Evolutionary conservation across 139 green algal species (phyloP).

Genomic region (Mesotaenium endlicherianum): DNA sequence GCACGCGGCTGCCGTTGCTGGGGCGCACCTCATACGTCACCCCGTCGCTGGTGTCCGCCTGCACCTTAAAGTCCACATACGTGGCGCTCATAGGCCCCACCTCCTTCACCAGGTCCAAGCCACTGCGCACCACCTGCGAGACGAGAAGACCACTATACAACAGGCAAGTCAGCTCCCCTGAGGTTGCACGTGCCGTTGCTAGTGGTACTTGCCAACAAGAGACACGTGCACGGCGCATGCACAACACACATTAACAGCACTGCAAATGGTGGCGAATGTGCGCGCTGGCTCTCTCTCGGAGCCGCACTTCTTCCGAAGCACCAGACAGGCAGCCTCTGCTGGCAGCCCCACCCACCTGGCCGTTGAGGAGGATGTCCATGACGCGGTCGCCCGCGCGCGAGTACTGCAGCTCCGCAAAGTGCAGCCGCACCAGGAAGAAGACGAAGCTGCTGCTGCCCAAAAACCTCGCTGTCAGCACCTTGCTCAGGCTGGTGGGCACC

Average conservation of each 20-base stretch:
- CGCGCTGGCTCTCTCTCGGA: no score
- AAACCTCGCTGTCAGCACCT: background rate
- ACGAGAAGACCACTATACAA: no score
- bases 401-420: slow-evolving; percentile 16
- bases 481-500: background rate
- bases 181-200: no score
- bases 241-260: no score
- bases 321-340: no score
- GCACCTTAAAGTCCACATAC: background rate
- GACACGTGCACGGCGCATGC: no score
- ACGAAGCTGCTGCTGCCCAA: background rate
- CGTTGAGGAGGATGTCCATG: slow-evolving; percentile 13
- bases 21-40: no score
- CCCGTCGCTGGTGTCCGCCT: background rate
- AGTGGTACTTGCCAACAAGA: no score
- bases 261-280: no score
- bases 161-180: no score
- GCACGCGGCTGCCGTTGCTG: no score
- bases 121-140: background rate
- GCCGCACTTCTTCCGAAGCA: no score
- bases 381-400: background rate
- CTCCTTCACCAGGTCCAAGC: slow-evolving; percentile 9
- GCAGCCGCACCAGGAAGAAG: background rate
- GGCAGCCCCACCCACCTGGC: background rate
- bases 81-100: background rate